Evolutionary conservation across 257 asterid species (phyloP), one percentile per base, ranked within the genome.

Genomic region (Capsicum chinense): DNA sequence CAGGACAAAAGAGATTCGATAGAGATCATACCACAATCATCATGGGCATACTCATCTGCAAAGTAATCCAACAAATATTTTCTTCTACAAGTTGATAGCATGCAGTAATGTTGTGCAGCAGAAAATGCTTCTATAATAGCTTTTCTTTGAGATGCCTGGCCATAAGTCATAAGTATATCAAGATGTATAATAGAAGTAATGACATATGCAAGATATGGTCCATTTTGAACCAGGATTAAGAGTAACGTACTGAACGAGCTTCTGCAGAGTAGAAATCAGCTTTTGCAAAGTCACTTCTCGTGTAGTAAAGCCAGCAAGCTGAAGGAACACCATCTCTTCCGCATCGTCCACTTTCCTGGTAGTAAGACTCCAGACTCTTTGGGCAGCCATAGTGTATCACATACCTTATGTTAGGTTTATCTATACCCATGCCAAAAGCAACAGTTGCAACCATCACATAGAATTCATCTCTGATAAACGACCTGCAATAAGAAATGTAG

Each of bases 361-460:
- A 95, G 88, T 95, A 95, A 82, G 99, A 94, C 85, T 95, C 99
- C 90, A 95, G 91, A 86, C 98, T 95, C 93, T 95, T 95, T 73
- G 99, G 99, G 90, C 98, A 95, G 83, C 99, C 99, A 84, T 92
- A 94, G 83, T 95, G 99, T 86, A 94, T 93, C 85, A 94, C 97
- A 83, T 94, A 89, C 86, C 98, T 93, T 84, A 95, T 88, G 85
- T 95, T 93, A 81, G 99, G 98, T 88, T 95, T 95, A 90, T 95
- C 98, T 70, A 95, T 95, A 48, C 99, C 99, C 99, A 95, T 95
- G 87, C 99, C 99, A 86, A 95, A 95, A 84, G 99, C 98, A 88
- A 95, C 85, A 87, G 99, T 95, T 84, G 98, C 98, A 83, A 94
- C 93, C 98, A 95, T 95, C 84, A 93, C 98, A 90, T 90, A 91